phyloP scores from a whole-genome alignment of 179 eudicot species.

The Beta corolliflora region DNA sequence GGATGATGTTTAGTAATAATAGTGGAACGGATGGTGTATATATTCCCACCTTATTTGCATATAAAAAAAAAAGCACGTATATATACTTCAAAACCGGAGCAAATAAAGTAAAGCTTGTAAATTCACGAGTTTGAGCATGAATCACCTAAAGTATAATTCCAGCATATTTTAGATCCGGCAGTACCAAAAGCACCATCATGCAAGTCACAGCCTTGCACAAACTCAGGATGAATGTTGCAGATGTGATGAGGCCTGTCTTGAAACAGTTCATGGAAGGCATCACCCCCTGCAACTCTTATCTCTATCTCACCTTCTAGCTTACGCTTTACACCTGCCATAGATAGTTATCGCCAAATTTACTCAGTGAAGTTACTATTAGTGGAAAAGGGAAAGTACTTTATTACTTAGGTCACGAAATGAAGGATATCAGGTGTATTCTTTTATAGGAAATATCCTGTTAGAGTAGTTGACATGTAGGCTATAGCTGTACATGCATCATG shows the following conservation, averaged over 20 bases:
- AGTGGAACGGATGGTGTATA: too few species aligned
- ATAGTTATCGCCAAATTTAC: too few species aligned
- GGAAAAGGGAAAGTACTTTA: too few species aligned
- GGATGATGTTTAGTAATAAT: too few species aligned
- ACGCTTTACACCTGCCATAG: background rate
- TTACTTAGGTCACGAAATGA: too few species aligned
- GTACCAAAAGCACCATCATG: slow-evolving; percentile 25
- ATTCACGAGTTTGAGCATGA: background rate
- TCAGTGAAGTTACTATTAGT: too few species aligned
- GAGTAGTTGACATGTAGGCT: too few species aligned
- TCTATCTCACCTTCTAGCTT: slow-evolving; percentile 22
- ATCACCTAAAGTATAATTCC: slow-evolving; percentile 16
- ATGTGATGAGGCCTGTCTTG: slow-evolving; percentile 8
- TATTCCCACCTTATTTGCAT: too few species aligned
- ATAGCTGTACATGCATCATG: too few species aligned
- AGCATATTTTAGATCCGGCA: slow-evolving; percentile 16
- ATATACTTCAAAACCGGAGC: too few species aligned
- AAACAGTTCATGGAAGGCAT: slow-evolving; percentile 21
- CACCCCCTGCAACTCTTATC: slow-evolving; percentile 15
- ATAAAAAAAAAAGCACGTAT: background rate
- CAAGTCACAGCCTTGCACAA: slow-evolving; percentile 17
- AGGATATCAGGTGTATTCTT: too few species aligned
- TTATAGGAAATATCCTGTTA: too few species aligned
- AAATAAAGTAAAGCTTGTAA: background rate
- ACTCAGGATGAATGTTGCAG: slow-evolving; percentile 2